Base-by-base conservation (phyloP, 441 rosid species). In the Erysimum cheiri region DNA sequence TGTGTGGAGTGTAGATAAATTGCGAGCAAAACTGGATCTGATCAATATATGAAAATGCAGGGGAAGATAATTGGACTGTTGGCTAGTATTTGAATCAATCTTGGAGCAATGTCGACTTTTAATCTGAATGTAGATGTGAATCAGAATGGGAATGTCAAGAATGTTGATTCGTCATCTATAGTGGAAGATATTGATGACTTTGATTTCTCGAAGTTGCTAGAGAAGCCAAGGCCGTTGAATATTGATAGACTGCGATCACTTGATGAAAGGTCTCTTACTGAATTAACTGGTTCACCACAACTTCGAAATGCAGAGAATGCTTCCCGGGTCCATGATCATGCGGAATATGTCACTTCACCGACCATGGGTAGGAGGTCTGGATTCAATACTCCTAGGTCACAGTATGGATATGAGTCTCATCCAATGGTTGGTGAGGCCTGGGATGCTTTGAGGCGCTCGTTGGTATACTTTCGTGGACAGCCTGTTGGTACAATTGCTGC, bases 401-500 rank as follows among this genome's bases (percentile, higher is more conserved):
- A 61, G 31, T 24, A 39, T 40, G 83, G 68, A 46, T 80, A 77
- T 57, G 90, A 87, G 64, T 55, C 87, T 3, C 95, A 85, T 69
- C 93, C 93, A 0, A 78, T 77, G 80, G 84, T 88, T n/a, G 83
- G 82, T 9, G 96, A 91, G 72, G 96, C 94, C 22, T 91, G 97
- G 97, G 91, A 87, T 26, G 90, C 93, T 46, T 73, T 93, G 82
- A 84, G 84, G 41, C 79, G 80, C 6, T 81, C 95, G 0, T 57
- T 88, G 84, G 91, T 91, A 5, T 65, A 72, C 70, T 93, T 91
- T 70, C 91, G 95, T 33, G 97, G 91, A 28, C 91, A 82, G 64
- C 90, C 96, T 1, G 96, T 93, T 37, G 98, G 97, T 14, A 89
- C 97, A 0, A 91, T 93, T 46, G 95, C 98, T 26, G 98, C 97